A percentile compares a stretch with the other conserved stretches of the same genome.
Evolutionary conservation across 106 monocot genomes (phyloP).

Genomic region (Ottelia alismoides): DNA sequence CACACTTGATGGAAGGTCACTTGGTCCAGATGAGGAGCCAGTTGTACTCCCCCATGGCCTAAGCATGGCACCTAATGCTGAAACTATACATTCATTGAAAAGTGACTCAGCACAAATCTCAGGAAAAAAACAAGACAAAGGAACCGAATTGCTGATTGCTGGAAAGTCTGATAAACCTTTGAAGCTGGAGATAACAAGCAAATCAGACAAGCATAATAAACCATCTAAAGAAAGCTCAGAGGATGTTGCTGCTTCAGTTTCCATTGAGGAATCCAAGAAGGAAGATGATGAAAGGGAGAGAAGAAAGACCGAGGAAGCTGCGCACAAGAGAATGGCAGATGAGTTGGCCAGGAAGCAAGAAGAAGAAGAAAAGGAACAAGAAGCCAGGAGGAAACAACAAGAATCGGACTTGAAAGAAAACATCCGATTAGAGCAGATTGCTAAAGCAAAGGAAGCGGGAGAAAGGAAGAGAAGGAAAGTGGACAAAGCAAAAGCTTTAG

Average conservation of each 20-base stretch:
- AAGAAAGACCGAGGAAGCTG: slow-evolving; percentile 31
- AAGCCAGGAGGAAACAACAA: slow-evolving; percentile 41
- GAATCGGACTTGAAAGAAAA: slow-evolving; percentile 55
- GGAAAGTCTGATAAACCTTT: slow-evolving; percentile 10
- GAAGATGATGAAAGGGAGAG: slow-evolving; percentile 21
- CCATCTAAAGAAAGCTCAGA: slow-evolving; percentile 1
- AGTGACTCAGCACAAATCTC: neutral
- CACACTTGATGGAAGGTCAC: slow-evolving; percentile 62
- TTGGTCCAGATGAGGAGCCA: slow-evolving; percentile 54
- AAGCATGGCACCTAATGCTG: too few relatives aligned
- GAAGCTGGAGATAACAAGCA: slow-evolving; percentile 5
- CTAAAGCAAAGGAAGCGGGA: slow-evolving; percentile 84
- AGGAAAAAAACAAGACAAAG: slow-evolving; percentile 6
- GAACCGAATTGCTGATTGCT: neutral
- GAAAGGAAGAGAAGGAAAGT: slow-evolving; percentile 64
- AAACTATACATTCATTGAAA: slow-evolving; percentile 8
- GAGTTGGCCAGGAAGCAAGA: slow-evolving; percentile 16
- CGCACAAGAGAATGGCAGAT: slow-evolving; percentile 20
- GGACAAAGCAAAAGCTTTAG: slow-evolving; percentile 62
- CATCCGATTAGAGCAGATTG: slow-evolving; percentile 58
- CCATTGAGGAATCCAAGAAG: slow-evolving; percentile 9
- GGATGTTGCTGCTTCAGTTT: slow-evolving; percentile 2
- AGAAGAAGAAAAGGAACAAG: slow-evolving; percentile 27
- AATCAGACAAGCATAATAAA: slow-evolving; percentile 22
- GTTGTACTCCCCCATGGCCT: slow-evolving; percentile 10